Evolutionary conservation across 2,329 filamentous ascomycete genomes (phyloP).

Genomic region (Domatiomyces globalis): DNA sequence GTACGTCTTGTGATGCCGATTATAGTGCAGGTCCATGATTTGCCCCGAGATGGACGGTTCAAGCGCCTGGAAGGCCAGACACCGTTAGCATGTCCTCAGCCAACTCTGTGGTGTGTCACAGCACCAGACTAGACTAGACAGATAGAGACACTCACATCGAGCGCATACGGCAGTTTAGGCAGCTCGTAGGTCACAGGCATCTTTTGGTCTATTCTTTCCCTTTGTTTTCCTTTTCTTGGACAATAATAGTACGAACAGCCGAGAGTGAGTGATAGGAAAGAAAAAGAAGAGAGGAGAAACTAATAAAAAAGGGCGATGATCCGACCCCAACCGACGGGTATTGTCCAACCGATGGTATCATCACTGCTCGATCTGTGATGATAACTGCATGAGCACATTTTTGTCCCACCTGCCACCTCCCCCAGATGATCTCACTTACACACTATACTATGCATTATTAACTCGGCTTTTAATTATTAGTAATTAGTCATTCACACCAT

Average conservation of each 20-base stretch:
- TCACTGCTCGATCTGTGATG: neutral
- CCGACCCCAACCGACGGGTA: neutral
- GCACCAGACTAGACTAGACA: no score
- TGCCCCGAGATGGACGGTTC: slow-evolving; percentile 52
- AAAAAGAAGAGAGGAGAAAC: neutral
- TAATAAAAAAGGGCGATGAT: neutral
- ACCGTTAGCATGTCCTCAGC: neutral
- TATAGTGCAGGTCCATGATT: slow-evolving; percentile 95
- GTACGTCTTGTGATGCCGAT: slow-evolving; percentile 88
- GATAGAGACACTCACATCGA: neutral
- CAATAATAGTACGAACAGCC: neutral
- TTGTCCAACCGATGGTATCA: neutral
- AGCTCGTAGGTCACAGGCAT: slow-evolving; percentile 1
- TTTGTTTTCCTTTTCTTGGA: neutral
- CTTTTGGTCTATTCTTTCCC: neutral
- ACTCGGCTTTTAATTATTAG: neutral
- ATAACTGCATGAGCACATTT: neutral
- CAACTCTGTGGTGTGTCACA: no score
- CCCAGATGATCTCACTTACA: no score
- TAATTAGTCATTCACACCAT: neutral
- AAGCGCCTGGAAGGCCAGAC: slow-evolving; percentile 6
- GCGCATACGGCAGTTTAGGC: slow-evolving; percentile 3
- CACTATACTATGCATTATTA: neutral
- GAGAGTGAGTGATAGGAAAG: neutral
- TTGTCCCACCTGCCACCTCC: no score